Evolutionary conservation across 176 grass and related monocot genomes (phyloP).

Genomic region (Olyra latifolia): DNA sequence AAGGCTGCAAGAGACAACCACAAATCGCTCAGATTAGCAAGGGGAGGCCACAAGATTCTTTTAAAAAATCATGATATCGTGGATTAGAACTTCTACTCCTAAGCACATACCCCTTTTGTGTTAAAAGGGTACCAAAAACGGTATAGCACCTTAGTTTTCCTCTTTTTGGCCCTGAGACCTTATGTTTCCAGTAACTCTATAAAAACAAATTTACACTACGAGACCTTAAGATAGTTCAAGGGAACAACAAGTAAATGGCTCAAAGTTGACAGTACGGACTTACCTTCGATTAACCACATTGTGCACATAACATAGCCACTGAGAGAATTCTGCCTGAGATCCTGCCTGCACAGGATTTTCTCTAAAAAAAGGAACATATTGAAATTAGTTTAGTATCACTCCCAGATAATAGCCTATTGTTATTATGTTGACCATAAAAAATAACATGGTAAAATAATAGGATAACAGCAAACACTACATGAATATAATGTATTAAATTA

Average conservation of each 20-base stretch:
- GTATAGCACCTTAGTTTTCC: background rate
- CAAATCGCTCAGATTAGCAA: constrained; percentile 17
- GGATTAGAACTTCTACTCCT: constrained; percentile 24
- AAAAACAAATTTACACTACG: constrained; percentile 4
- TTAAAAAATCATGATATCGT: background rate
- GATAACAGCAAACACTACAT: background rate
- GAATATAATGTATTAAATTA: background rate
- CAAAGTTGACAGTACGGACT: constrained; percentile 15
- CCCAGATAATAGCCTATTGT: background rate
- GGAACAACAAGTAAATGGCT: background rate
- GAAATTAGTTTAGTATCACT: constrained; percentile 22
- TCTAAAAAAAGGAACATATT: constrained; percentile 42
- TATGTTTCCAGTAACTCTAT: constrained; percentile 23
- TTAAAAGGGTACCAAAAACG: constrained; percentile 13
- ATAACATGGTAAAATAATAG: background rate
- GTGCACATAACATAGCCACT: constrained; percentile 90
- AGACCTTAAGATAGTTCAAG: constrained; percentile 1
- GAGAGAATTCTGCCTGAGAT: constrained; percentile 85
- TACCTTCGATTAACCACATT: constrained; percentile 98
- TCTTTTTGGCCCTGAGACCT: constrained; percentile 25
- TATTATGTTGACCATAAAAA: background rate
- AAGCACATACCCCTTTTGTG: background rate
- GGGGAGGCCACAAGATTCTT: background rate
- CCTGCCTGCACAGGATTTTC: constrained; percentile 86
- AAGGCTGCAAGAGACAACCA: constrained; percentile 57